Conservation (phyloP, 1,284 basidiomycete species). For the Athelia psychrophila region DNA sequence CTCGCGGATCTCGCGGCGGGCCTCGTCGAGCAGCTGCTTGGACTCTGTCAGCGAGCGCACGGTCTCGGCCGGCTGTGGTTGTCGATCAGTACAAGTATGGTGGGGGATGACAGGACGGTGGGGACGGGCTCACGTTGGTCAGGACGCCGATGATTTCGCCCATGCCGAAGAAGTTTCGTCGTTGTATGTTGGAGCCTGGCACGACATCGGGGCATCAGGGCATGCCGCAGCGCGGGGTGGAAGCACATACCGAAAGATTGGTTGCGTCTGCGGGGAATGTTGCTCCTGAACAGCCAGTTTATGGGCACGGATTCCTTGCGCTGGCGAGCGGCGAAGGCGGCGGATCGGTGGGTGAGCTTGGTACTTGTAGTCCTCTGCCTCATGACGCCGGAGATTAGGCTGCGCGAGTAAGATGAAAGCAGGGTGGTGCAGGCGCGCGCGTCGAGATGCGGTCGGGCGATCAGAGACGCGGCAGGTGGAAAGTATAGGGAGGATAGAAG, state of each 20-base stretch:
- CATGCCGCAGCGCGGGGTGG: too few relatives aligned
- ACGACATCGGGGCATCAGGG: too few relatives aligned
- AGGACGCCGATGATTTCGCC: slow-evolving; percentile 74
- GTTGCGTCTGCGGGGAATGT: slow-evolving; percentile 60
- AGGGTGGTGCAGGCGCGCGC: background rate
- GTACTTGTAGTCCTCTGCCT: background rate
- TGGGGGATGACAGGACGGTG: background rate
- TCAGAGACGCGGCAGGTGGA: too few relatives aligned
- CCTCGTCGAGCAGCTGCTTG: slow-evolving; percentile 69
- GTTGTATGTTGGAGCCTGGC: slow-evolving; percentile 44
- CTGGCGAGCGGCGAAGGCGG: background rate
- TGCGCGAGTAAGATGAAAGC: background rate
- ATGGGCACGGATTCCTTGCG: slow-evolving; percentile 9
- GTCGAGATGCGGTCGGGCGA: too few relatives aligned
- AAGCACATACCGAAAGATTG: slow-evolving; percentile 45
- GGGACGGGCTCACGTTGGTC: slow-evolving; percentile 54
- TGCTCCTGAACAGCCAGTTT: slow-evolving; percentile 73
- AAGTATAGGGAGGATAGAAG: background rate
- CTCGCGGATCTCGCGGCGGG: slow-evolving; percentile 68
- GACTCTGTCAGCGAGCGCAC: slow-evolving; percentile 77
- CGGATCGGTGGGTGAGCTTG: background rate
- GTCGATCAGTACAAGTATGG: background rate
- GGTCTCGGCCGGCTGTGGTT: slow-evolving; percentile 70
- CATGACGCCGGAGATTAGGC: background rate
- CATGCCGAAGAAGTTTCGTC: slow-evolving; percentile 75